Percentiles rank a stretch among this genome's conserved stretches.
These are phyloP conservation scores for Talaromyces sp. DNA, from an alignment of 2,329 filamentous ascomycete species.

Conservation along the genomic window DNA sequence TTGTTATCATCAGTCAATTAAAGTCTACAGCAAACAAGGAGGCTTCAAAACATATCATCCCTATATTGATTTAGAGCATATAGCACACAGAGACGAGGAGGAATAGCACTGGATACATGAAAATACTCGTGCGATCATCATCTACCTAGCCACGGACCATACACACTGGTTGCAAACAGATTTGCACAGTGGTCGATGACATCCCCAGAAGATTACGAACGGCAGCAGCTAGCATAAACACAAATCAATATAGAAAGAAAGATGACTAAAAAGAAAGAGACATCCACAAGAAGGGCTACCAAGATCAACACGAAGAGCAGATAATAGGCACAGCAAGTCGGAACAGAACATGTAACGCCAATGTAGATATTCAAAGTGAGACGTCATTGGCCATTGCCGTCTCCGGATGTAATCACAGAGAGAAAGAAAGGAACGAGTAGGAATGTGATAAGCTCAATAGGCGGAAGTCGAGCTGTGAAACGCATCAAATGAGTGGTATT, in stretches of 20 bases:
- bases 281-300: slow-evolving; percentile 16
- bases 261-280: neutral
- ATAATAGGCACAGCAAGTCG: slow-evolving; percentile 22
- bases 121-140: neutral
- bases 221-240: neutral
- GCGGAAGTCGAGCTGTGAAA: slow-evolving; percentile 4
- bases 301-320: slow-evolving; percentile 20
- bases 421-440: slow-evolving; percentile 14
- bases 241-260: neutral
- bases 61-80: neutral
- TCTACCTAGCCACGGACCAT: neutral
- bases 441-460: slow-evolving; percentile 6
- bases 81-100: neutral
- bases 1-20: neutral
- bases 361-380: slow-evolving; percentile 20
- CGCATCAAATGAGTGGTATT: slow-evolving; percentile 13
- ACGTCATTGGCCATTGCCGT: slow-evolving; percentile 7
- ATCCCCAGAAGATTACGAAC: neutral
- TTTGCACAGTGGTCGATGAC: neutral
- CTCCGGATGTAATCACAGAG: slow-evolving; percentile 17
- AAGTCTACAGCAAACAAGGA: neutral
- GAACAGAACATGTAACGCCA: slow-evolving; percentile 21
- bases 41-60: neutral
- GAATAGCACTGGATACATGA: slow-evolving; percentile 2
- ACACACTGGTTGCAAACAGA: neutral